These are phyloP conservation scores for Penicillium riverlandense DNA, from an alignment of 495 filamentous ascomycete species.

Conservation along the genomic window DNA sequence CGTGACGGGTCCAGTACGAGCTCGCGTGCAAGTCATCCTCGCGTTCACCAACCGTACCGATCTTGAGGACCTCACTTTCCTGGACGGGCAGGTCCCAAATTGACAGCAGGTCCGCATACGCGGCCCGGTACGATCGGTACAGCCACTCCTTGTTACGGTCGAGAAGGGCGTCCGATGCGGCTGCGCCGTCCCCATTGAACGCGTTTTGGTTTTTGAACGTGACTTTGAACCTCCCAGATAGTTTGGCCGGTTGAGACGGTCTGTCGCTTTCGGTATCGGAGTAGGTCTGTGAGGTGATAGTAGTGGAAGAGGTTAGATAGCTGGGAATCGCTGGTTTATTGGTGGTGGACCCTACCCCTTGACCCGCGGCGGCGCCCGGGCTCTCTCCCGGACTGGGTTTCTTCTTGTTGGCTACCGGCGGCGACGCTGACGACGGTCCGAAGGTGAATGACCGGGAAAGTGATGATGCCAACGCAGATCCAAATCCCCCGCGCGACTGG, in stretches of 20 bases:
- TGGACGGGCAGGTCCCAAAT: constrained; percentile 74
- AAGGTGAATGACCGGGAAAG: constrained; percentile 67
- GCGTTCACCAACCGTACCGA: constrained; percentile 28
- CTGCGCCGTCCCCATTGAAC: constrained; percentile 68
- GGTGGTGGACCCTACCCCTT: constrained; percentile 57
- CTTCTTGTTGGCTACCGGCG: constrained; percentile 49
- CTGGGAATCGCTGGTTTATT: constrained; percentile 24
- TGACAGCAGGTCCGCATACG: constrained; percentile 75
- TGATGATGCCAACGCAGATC: constrained; percentile 59
- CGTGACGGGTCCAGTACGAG: constrained; percentile 17
- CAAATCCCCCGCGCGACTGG: constrained; percentile 33
- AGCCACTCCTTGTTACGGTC: constrained; percentile 52
- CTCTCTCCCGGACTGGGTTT: constrained; percentile 61
- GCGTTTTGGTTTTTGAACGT: constrained; percentile 66
- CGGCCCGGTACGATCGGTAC: constrained; percentile 64
- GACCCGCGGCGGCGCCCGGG: constrained; percentile 51
- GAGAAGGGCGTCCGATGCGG: constrained; percentile 59
- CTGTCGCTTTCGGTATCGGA: constrained; percentile 44
- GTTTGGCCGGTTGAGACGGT: constrained; percentile 15
- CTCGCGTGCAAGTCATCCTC: constrained; percentile 8
- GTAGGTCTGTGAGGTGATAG: constrained; percentile 24
- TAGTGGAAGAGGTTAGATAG: constrained; percentile 22
- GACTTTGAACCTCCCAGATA: constrained; percentile 44
- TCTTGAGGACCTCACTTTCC: constrained; percentile 77
- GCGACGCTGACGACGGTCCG: constrained; percentile 58